Evolutionary conservation across 257 asterid genomes (phyloP).

Genomic region (Ilex aquifolium): DNA sequence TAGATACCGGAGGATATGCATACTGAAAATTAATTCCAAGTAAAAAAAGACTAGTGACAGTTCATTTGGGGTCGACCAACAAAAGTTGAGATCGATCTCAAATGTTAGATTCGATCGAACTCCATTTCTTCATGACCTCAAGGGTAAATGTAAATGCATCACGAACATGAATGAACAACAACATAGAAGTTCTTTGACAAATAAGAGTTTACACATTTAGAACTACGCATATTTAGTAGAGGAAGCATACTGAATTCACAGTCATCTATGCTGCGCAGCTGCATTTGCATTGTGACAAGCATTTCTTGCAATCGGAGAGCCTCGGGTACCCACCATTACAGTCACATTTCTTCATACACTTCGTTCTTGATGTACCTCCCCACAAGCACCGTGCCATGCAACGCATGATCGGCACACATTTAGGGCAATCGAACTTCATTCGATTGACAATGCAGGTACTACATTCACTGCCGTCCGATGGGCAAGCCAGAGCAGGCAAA

Average conservation of each 20-base stretch:
- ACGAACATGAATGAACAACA: no score
- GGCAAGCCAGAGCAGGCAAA: constrained; percentile 35
- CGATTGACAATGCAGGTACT: constrained; percentile 45
- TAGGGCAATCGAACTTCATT: constrained; percentile 58
- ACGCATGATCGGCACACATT: constrained; percentile 55
- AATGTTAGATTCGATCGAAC: no score
- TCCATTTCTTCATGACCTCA: no score
- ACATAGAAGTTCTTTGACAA: no score
- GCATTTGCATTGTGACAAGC: constrained; percentile 62
- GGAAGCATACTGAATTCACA: neutral
- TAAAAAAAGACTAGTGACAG: no score
- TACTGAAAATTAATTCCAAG: no score
- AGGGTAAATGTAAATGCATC: no score
- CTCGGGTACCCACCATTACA: constrained; percentile 53
- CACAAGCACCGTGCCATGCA: constrained; percentile 75
- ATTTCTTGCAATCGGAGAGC: constrained; percentile 60
- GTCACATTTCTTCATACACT: constrained; percentile 65
- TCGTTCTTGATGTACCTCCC: constrained; percentile 43
- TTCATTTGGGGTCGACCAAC: no score
- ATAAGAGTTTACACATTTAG: neutral
- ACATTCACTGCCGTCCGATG: constrained; percentile 48
- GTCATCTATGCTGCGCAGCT: constrained; percentile 34
- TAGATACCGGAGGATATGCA: no score
- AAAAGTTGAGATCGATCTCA: no score
- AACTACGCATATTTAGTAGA: neutral